These are phyloP conservation scores for Adenanthera pavonina DNA, from an alignment of 306 rosid genomes.

Conservation along the genomic window DNA sequence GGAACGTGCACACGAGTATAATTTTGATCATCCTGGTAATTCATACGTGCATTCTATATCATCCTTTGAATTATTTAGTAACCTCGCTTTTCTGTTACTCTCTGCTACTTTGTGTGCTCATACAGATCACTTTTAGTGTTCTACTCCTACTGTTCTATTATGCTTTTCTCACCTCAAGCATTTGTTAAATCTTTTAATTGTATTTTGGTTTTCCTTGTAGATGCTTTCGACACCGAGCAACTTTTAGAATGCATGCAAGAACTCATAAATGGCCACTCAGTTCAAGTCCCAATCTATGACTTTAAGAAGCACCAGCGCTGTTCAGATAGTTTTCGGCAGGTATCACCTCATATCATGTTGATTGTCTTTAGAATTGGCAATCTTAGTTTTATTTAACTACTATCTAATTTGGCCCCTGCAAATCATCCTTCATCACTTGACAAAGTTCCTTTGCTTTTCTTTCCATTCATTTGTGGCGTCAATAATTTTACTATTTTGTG, in stretches of 20 bases:
- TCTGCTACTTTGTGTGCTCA: slow-evolving; percentile 3
- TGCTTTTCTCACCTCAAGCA: neutral
- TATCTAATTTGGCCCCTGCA: neutral
- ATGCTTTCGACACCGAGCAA: slow-evolving; percentile 95
- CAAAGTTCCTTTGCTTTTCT: neutral
- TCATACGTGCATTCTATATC: neutral
- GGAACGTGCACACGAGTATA: slow-evolving; percentile 81
- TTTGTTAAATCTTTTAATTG: neutral
- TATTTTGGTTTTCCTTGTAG: slow-evolving; percentile 40
- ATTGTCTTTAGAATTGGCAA: neutral
- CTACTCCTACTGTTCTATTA: neutral
- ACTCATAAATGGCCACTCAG: slow-evolving; percentile 72
- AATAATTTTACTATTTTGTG: neutral
- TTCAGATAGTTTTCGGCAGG: slow-evolving; percentile 91
- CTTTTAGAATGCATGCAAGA: slow-evolving; percentile 75
- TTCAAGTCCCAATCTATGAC: slow-evolving; percentile 90
- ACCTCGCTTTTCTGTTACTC: neutral
- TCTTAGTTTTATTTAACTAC: neutral
- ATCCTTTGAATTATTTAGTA: neutral
- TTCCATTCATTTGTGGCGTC: neutral
- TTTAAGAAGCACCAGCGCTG: slow-evolving; percentile 88
- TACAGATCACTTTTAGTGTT: neutral
- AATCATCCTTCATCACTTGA: slow-evolving; percentile 1
- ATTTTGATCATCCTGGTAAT: slow-evolving; percentile 96
- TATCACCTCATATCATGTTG: slow-evolving; percentile 31